Evolutionary conservation across 1,284 basidiomycete genomes (phyloP), one percentile per base, ranked within the genome.

Genomic region (Cryptococcus depauperatus): DNA sequence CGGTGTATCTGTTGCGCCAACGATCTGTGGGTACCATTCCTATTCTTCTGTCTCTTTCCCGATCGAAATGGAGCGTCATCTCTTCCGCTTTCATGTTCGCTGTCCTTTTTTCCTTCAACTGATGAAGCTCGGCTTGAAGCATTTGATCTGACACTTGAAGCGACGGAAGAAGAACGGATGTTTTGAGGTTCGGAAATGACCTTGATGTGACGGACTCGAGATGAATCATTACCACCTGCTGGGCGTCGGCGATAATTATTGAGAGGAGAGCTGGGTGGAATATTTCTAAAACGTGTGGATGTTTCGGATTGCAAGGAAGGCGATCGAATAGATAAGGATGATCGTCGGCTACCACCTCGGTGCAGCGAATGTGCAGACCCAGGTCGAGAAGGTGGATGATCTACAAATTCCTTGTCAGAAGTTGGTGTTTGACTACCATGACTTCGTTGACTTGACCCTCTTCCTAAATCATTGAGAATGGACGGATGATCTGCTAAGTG

Each of bases 381-480:
- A 4, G 57, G 52, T 13, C 55, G 38, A 2, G 51, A 51, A 5
- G n/a, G 23, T 37, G 0, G 35, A n/a, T 22, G 18, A 39, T 47
- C 48, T 2, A 50, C 37, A 30, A 55, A 52, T 19, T 60, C 69
- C 14, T 58, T 46, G 28, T 73, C 71, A 23, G 65, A 67, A 0
- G 62, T 71, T 0, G 70, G 71, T 1, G 71, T 72, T 27, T 62
- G 58, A 35, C 63, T 64, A 2, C 68, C 68, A 18, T 60, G 61
- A 18, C 64, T 68, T 0, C 54, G 50, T 6, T 62, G 57, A 14
- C 66, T 68, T 1, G 61, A 50, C 30, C 69, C 61, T 7, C 68
- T 59, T 19, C 54, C 51, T 2, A 65, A 43, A 38, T 50, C 45
- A 23, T 54, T 19, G 19, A 62, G 41, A 2, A 53, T 49, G 6